These are phyloP conservation scores for Furcasterigmium sp. DNA, from an alignment of 2,329 filamentous ascomycete genomes.

Conservation along the genomic window DNA sequence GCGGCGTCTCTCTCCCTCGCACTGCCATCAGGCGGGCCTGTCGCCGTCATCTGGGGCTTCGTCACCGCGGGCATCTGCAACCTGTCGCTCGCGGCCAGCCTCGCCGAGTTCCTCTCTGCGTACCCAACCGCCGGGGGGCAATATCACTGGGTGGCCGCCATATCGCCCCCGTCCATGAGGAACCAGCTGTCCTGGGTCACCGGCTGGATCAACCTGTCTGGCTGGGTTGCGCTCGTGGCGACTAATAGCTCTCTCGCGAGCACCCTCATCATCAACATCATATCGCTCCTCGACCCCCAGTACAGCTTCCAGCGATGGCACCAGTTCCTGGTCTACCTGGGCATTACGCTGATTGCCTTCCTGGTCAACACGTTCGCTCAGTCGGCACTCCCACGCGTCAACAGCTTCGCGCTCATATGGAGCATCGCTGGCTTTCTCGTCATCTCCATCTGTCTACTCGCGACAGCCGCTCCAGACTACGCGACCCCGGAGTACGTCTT, in stretches of 20 bases:
- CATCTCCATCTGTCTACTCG: slow-evolving; percentile 29
- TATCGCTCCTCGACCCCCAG: slow-evolving; percentile 52
- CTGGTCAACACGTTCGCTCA: slow-evolving; percentile 59
- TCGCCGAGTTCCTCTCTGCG: slow-evolving; percentile 35
- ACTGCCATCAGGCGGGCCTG: slow-evolving; percentile 66
- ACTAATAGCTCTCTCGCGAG: slow-evolving; percentile 28
- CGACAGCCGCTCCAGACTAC: slow-evolving; percentile 20
- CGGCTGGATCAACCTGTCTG: slow-evolving; percentile 37
- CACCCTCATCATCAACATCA: slow-evolving; percentile 44
- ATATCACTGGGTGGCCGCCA: slow-evolving; percentile 36
- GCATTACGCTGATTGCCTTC: slow-evolving; percentile 55
- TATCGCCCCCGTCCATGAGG: slow-evolving; percentile 31
- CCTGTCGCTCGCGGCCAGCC: slow-evolving; percentile 31
- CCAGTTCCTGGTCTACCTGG: slow-evolving; percentile 68
- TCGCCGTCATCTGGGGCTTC: slow-evolving; percentile 68
- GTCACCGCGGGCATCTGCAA: slow-evolving; percentile 25
- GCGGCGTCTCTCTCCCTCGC: slow-evolving; percentile 40
- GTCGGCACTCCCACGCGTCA: neutral
- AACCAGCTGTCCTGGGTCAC: slow-evolving; percentile 18
- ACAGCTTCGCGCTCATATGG: slow-evolving; percentile 27
- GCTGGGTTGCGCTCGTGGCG: slow-evolving; percentile 26
- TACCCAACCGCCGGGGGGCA: slow-evolving; percentile 41
- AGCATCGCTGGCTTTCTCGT: slow-evolving; percentile 35
- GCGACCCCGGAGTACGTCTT: slow-evolving; percentile 30
- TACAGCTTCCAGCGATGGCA: slow-evolving; percentile 61